Evolutionary conservation across 164 flowering plant species (phyloP).

Genomic region (Piper longum): DNA sequence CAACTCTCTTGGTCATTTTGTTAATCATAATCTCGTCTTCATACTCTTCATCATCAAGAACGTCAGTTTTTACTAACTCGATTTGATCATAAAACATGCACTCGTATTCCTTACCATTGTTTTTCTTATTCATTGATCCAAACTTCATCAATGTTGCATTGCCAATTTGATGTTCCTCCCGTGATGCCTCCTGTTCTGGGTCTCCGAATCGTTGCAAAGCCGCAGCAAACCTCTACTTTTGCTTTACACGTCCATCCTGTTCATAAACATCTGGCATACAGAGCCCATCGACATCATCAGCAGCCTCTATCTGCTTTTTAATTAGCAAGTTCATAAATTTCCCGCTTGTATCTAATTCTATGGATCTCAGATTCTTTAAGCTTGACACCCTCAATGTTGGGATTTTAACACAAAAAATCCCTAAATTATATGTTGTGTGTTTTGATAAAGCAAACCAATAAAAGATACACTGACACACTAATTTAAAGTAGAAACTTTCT

Average conservation of each 20-base stretch:
- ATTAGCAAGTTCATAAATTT: too few relatives aligned
- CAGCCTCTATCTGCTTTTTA: too few relatives aligned
- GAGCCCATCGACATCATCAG: not conserved
- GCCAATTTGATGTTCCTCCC: conserved; percentile 98
- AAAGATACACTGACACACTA: too few relatives aligned
- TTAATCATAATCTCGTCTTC: conserved; percentile 32
- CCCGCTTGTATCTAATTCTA: too few relatives aligned
- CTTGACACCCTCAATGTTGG: too few relatives aligned
- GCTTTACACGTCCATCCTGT: conserved; percentile 71
- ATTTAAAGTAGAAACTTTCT: too few relatives aligned
- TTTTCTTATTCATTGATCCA: conserved; percentile 74
- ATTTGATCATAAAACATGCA: conserved; percentile 95
- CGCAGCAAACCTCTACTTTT: conserved; percentile 86
- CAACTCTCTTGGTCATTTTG: conserved; percentile 24
- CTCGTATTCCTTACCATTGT: conserved; percentile 59
- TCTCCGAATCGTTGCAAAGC: conserved; percentile 79
- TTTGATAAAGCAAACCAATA: too few relatives aligned
- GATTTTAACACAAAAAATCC: too few relatives aligned
- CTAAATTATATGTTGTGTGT: too few relatives aligned
- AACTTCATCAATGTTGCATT: conserved; percentile 62
- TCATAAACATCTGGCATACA: conserved; percentile 98
- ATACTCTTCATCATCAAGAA: conserved; percentile 66
- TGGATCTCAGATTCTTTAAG: too few relatives aligned
- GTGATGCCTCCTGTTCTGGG: conserved; percentile 92
- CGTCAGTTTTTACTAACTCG: conserved; percentile 73